Conservation (phyloP, 2,329 filamentous ascomycete species). For the Clarireedia homoeocarpa region DNA sequence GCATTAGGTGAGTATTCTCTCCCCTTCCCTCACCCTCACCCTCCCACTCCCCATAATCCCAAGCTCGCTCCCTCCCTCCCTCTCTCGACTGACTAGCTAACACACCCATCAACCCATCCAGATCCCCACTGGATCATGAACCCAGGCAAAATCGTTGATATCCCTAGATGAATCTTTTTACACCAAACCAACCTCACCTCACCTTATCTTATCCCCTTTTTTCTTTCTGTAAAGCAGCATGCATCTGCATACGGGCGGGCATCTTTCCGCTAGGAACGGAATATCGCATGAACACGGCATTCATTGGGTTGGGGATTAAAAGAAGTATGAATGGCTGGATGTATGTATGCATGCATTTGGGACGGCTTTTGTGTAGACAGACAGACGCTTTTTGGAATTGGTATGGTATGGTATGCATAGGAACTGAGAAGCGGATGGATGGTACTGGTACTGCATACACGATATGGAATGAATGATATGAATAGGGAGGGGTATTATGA, state of each 20-base stretch:
- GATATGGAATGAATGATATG: too few species aligned
- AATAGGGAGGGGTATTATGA: too few species aligned
- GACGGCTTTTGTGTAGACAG: too few species aligned
- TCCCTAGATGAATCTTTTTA: conserved; percentile 29
- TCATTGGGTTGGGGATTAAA: not conserved
- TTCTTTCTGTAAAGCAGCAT: too few species aligned
- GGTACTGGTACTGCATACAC: too few species aligned
- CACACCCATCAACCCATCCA: not conserved
- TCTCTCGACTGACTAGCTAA: not conserved
- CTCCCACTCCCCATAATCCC: not conserved
- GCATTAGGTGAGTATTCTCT: conserved; percentile 39
- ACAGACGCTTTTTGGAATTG: too few species aligned
- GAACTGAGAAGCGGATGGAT: too few species aligned
- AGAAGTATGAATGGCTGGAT: too few species aligned
- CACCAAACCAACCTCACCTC: too few species aligned
- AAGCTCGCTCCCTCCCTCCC: not conserved
- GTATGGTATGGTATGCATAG: too few species aligned
- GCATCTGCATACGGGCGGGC: not conserved
- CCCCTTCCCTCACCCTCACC: not conserved
- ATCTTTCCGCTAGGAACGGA: not conserved
- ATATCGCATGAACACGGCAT: not conserved
- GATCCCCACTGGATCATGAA: conserved; percentile 89
- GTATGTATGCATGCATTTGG: too few species aligned
- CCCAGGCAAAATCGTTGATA: conserved; percentile 83
- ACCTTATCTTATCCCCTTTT: too few species aligned